Base-by-base conservation (phyloP, 352 stramenopile species). In the Phytophthora pisi region DNA sequence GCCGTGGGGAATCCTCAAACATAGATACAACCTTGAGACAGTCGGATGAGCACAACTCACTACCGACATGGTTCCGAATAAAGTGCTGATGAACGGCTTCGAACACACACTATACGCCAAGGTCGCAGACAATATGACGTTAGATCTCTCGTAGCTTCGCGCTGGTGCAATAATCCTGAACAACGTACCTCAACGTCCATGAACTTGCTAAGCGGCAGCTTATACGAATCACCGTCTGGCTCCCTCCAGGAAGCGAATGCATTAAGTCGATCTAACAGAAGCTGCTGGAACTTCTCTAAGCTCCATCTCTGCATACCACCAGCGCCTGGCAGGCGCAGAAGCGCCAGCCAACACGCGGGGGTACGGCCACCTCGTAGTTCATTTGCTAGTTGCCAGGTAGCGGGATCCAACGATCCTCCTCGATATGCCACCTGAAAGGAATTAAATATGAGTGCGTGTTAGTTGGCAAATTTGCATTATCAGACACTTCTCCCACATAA, bases 1-100 rank as follows among this genome's bases (percentile, higher is more conserved):
- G 36, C 24, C 51, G 51, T 4, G 52, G 49, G 20, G 43, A 70
- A 57, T 89, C 79, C 65, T 90, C 82, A 4, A 65, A 70, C 2
- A 90, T 63, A 0, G 69, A 68, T 0, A 79, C 52, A 3, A 84
- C 53, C 20, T 66, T 72, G 24, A 90, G 36, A 23, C 82, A 90
- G 36, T 76, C 53, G 3, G 64, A 26, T 6, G 38, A 53, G n/a
- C 79, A 89, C n/a, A 79, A 42, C 11, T 57, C 60, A 31, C 43
- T 76, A 1, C 74, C 76, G 7, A 81, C 70, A 28, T 80, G 49
- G 9, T 83, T 88, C 7, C 79, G 82, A 20, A 84, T 47, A 28
- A 89, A 86, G 56, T 90, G 71, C 31, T 88, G 82, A 28, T 90
- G 82, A 51, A 86, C 77, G 5, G 77, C 62, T 24, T 88, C 79